Evolutionary conservation across 1,139 yeast species (phyloP).

Genomic region (Williopsis jadinii): DNA sequence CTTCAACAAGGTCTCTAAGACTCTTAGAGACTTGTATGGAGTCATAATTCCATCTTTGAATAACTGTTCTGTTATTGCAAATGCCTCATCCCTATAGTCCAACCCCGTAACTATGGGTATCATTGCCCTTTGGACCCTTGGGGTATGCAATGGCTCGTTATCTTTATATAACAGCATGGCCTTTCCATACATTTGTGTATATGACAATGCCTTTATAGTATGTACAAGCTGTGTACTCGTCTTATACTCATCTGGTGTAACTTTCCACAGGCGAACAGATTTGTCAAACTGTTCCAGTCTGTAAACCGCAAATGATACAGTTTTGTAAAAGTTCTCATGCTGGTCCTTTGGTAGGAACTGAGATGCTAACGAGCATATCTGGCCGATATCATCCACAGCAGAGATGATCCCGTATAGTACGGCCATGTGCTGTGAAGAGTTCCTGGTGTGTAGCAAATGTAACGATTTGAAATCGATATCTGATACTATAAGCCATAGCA

Average conservation of each 20-base stretch:
- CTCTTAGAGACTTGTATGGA: constrained; percentile 2
- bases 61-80: not conserved
- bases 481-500: constrained; percentile 4
- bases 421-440: constrained; percentile 1
- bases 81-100: constrained; percentile 1
- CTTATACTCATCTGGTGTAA: not conserved
- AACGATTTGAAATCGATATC: constrained; percentile 1
- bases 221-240: constrained; percentile 3
- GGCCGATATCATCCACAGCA: not conserved
- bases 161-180: constrained; percentile 3
- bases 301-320: constrained; percentile 8
- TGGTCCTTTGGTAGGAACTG: not conserved
- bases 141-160: constrained; percentile 1
- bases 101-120: constrained; percentile 5
- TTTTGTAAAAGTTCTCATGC: constrained; percentile 1
- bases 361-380: not conserved
- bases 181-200: constrained; percentile 2
- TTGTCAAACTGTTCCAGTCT: constrained; percentile 3
- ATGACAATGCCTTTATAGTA: constrained; percentile 7
- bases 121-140: constrained; percentile 4
- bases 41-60: constrained; percentile 1
- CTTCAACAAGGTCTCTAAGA: constrained; percentile 2
- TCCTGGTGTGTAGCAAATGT: constrained; percentile 6
- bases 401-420: constrained; percentile 3
- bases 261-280: constrained; percentile 5